Percentiles rank a stretch among this genome's conserved stretches.
phyloP scores from a whole-genome alignment of 805 yeast genomes.

The Kockiozyma suomiensis region DNA sequence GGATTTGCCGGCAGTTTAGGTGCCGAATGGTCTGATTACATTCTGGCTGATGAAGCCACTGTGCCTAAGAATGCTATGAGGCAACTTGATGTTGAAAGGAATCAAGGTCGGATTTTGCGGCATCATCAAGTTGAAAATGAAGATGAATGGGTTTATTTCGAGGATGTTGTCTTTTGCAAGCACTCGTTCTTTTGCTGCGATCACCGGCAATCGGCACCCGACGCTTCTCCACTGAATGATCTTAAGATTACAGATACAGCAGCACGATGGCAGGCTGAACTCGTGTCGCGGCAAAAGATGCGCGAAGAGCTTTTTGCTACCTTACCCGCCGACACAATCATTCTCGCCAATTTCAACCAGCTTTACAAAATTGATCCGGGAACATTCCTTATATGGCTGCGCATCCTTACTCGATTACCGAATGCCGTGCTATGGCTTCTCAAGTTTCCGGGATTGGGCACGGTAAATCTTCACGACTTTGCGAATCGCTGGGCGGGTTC shows the following conservation, averaged over 20 bases:
- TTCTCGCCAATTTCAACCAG: conserved; percentile 43
- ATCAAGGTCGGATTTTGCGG: conserved; percentile 12
- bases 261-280: conserved; percentile 35
- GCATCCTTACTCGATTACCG: conserved; percentile 37
- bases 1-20: conserved; percentile 44
- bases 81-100: not conserved
- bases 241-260: not conserved
- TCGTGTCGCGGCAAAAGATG: conserved; percentile 32
- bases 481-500: conserved; percentile 39
- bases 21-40: conserved; percentile 40
- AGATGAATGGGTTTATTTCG: conserved; percentile 36
- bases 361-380: conserved; percentile 43
- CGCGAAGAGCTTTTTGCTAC: conserved; percentile 39
- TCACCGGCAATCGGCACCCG: conserved; percentile 42
- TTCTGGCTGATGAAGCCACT: conserved; percentile 38
- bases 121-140: conserved; percentile 20
- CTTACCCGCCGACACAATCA: conserved; percentile 35
- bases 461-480: conserved; percentile 33
- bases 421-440: conserved; percentile 42
- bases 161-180: conserved; percentile 39
- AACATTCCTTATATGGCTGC: conserved; percentile 39
- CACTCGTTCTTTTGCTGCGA: conserved; percentile 43
- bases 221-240: not conserved
- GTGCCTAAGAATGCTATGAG: conserved; percentile 25
- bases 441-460: conserved; percentile 41